Base-by-base conservation (phyloP, 2,329 filamentous ascomycete species). In the Graphium sp. region DNA sequence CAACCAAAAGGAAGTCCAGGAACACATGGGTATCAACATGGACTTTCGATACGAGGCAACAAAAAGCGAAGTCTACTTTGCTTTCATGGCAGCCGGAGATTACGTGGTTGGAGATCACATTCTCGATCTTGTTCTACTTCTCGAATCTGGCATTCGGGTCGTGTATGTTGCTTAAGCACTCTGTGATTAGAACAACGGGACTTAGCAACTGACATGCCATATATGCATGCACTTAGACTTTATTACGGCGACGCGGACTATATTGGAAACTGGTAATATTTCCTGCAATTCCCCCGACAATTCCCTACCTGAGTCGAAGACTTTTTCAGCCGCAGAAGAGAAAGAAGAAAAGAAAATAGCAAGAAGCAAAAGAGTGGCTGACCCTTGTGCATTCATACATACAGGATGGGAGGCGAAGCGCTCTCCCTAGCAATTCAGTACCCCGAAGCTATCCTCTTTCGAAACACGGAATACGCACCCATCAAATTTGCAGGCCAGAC, bases 371-470 rank as follows among this genome's bases (percentile, higher is more conserved):
- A n/a, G n/a, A n/a, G n/a, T n/a, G n/a, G n/a, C n/a, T n/a, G n/a
- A n/a, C n/a, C n/a, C n/a, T n/a, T n/a, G n/a, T n/a, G n/a, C n/a
- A 24, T 16, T 16, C 12, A 17, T 18, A 11, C 10, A 9, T n/a
- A n/a, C 18, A 32, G 67, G 66, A 55, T 73, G 38, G 74, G 76
- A 10, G 75, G 74, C 11, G 57, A 80, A 45, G 67, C 69, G 2
- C 56, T 77, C 30, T 74, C 69, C 5, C 54, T 76, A 3, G 59
- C 62, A 2, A 50, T 75, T 0, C 51, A 64, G 24, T 53, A 60
- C 23, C 39, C 43, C 17, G 59, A 66, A 35, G 44, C 55, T 0
- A 48, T 47, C 2, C 47, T 50, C 19, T 81, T 80, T 45, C 53
- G 56, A 4, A 44, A 50, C 0, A 65, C 74, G 2, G 73, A 73